Evolutionary conservation across 305 asterid species (phyloP).

Genomic region (Plantago lanceolata): DNA sequence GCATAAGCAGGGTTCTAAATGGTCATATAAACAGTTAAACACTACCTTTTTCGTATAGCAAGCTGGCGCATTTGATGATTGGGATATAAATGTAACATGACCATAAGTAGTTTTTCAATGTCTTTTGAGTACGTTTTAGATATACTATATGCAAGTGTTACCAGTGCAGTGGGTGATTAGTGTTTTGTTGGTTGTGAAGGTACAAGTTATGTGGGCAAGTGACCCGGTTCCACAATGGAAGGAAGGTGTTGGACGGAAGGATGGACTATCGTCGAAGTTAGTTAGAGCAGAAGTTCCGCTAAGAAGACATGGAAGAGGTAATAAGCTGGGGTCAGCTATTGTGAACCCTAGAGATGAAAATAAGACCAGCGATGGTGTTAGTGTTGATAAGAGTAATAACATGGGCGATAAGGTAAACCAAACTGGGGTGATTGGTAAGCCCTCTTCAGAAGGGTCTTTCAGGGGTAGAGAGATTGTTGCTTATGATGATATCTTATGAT

Average conservation of each 20-base stretch:
- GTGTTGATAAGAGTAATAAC: constrained; percentile 8
- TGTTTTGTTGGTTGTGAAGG: constrained; percentile 40
- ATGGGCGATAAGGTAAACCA: constrained; percentile 6
- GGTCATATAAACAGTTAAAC: neutral
- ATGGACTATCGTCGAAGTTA: constrained; percentile 53
- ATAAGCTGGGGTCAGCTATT: constrained; percentile 65
- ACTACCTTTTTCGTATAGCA: neutral
- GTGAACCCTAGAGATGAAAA: constrained; percentile 58
- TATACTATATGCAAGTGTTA: neutral
- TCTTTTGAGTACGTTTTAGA: too few species aligned
- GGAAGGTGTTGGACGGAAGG: constrained; percentile 48
- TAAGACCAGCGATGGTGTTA: constrained; percentile 11
- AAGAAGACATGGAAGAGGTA: constrained; percentile 69
- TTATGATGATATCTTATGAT: constrained; percentile 81
- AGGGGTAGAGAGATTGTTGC: constrained; percentile 79
- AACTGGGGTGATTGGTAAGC: constrained; percentile 20
- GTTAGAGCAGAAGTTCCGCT: constrained; percentile 71
- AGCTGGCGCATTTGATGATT: too few species aligned
- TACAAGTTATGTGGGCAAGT: constrained; percentile 78
- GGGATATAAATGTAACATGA: too few species aligned
- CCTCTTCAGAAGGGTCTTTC: constrained; percentile 36
- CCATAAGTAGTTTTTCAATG: neutral
- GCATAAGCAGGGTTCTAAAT: neutral
- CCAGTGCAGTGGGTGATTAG: constrained; percentile 15
- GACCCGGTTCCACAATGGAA: constrained; percentile 60